Percentiles rank a stretch among this genome's conserved stretches.
Evolutionary conservation across 495 filamentous ascomycete genomes (phyloP).

Genomic region (Pyrenopolyporus hunteri): DNA sequence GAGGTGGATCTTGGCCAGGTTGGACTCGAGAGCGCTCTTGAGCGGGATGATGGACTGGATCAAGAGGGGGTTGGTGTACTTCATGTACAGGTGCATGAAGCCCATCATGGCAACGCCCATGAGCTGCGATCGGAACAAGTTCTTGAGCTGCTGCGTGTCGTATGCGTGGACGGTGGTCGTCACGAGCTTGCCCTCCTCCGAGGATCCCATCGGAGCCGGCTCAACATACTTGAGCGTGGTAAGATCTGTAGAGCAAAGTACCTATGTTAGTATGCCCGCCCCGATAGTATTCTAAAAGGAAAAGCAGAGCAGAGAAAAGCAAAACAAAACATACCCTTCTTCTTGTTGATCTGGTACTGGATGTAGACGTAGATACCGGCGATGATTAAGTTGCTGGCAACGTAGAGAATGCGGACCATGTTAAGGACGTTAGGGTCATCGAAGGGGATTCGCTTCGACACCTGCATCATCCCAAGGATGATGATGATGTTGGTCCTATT

Average conservation of each 20-base stretch:
- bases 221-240: conserved; percentile 99
- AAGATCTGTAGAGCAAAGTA: conserved; percentile 66
- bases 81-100: conserved; percentile 98
- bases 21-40: conserved; percentile 92
- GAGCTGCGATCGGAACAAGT: conserved; percentile 81
- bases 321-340: conserved; percentile 95
- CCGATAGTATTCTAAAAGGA: neutral
- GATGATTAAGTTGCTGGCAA: conserved; percentile 89
- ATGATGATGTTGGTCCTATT: conserved; percentile 87
- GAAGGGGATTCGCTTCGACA: conserved; percentile 93
- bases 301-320: too few relatives aligned
- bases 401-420: conserved; percentile 79
- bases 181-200: conserved; percentile 90
- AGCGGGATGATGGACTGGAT: conserved; percentile 98
- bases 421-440: conserved; percentile 89
- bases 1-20: conserved; percentile 93
- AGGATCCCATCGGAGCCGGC: conserved; percentile 86
- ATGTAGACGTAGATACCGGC: conserved; percentile 81
- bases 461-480: conserved; percentile 97
- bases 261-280: conserved; percentile 15
- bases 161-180: conserved; percentile 96
- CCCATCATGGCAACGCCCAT: conserved; percentile 98
- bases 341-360: conserved; percentile 81
- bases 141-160: conserved; percentile 82
- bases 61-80: conserved; percentile 98